Conservation (phyloP, 73 alveolate species). For the Symbiodinium pilosum region DNA sequence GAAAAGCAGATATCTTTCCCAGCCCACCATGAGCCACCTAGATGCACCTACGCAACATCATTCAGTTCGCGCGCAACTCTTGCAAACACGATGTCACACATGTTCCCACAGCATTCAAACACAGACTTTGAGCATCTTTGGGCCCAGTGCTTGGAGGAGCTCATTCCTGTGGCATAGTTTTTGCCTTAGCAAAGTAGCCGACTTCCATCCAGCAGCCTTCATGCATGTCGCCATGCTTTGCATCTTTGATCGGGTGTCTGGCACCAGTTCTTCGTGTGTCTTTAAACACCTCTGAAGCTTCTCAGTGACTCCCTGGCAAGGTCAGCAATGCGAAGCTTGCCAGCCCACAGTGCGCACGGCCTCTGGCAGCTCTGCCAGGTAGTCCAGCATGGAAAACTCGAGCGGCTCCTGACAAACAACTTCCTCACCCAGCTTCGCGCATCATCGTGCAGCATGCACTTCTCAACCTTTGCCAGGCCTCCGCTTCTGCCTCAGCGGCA, state of each 20-base stretch:
- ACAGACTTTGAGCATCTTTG: no score
- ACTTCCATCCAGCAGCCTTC: neutral
- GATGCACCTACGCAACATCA: no score
- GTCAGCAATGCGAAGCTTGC: neutral
- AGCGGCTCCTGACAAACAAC: slow-evolving; percentile 21
- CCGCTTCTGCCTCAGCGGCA: neutral
- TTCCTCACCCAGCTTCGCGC: neutral
- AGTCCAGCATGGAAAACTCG: slow-evolving; percentile 85
- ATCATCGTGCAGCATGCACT: neutral
- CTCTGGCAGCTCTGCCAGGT: slow-evolving; percentile 75
- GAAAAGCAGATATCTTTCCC: no score
- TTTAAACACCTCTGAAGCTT: slow-evolving; percentile 77
- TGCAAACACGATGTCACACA: no score
- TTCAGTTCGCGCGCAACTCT: no score
- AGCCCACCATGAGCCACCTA: neutral
- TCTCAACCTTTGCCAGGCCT: neutral
- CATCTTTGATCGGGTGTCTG: neutral
- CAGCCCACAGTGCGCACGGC: neutral
- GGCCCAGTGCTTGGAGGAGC: slow-evolving; percentile 28
- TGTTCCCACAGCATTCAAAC: no score
- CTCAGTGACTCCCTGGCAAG: slow-evolving; percentile 64
- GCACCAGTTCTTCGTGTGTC: slow-evolving; percentile 73
- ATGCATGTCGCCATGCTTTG: neutral
- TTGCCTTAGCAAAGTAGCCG: slow-evolving; percentile 52
- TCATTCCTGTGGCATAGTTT: slow-evolving; percentile 79